phyloP scores from a whole-genome alignment of 2,329 filamentous ascomycete genomes.

The Xylariales sp. region DNA sequence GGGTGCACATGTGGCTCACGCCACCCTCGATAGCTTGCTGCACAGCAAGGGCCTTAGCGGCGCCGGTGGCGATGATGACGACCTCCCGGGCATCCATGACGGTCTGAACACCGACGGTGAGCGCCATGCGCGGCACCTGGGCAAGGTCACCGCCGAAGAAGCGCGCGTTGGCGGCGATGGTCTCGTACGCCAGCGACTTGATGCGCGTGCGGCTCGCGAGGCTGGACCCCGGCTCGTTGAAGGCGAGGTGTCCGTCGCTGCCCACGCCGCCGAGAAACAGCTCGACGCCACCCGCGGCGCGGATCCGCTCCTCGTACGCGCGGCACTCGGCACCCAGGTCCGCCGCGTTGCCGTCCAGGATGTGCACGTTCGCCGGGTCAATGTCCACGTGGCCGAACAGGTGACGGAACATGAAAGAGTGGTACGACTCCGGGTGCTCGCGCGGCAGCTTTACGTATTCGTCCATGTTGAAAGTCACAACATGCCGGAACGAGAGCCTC shows the following conservation, averaged over 20 bases:
- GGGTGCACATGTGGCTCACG: conserved; percentile 77
- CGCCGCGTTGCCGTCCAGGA: conserved; percentile 67
- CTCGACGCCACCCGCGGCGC: conserved; percentile 65
- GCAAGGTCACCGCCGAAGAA: conserved; percentile 63
- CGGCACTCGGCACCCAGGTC: conserved; percentile 67
- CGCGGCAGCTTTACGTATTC: conserved; percentile 32
- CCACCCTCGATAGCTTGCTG: conserved; percentile 71
- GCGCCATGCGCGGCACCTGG: conserved; percentile 64
- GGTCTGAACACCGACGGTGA: conserved; percentile 67
- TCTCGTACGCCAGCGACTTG: conserved; percentile 3
- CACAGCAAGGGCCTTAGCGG: conserved; percentile 67
- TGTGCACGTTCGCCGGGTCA: conserved; percentile 57
- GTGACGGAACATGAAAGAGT: conserved; percentile 79
- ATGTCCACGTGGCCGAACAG: conserved; percentile 52
- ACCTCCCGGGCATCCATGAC: conserved; percentile 70
- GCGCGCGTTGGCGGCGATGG: conserved; percentile 60
- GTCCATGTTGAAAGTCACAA: conserved; percentile 18
- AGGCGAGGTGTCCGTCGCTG: conserved; percentile 74
- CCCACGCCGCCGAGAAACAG: conserved; percentile 75
- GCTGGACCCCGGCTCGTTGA: conserved; percentile 63
- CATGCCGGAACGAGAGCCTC: conserved; percentile 61
- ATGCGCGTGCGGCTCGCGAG: neutral
- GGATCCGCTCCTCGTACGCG: conserved; percentile 69
- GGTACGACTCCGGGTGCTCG: conserved; percentile 73
- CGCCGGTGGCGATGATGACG: conserved; percentile 68